Evolutionary conservation across 2,329 filamentous ascomycete genomes (phyloP), one percentile per base, ranked within the genome.

Genomic region (Talaromyces sp.): DNA sequence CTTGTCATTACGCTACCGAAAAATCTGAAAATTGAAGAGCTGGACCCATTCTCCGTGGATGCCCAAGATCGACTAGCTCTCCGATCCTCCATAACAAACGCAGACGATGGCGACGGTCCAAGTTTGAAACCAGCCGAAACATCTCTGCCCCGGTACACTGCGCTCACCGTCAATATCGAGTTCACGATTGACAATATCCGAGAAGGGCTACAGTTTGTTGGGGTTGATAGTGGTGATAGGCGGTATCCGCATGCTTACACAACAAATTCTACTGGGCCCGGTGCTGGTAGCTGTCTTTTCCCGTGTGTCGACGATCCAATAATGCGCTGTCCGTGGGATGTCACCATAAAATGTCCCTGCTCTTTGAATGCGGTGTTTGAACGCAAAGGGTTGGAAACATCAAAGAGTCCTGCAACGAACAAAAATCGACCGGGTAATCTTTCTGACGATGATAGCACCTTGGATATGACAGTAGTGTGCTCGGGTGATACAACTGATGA

Each of bases 161-260:
- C 86, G n/a, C 71, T 91, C 56, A 83, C 80, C 55, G 73, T 91
- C 50, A 82, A 84, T 54, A 89, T 97, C 62, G 90, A 95, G 37
- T 99, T 96, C 71, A 81, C 83, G 23, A 86, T 91, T 37, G 86
- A 86, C 58, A 86, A 86, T 68, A 88, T 93, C 58, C 84, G 91
- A 52, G 95, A 99, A 73, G 93, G 92, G 23, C 76, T 98, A 63
- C 93, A 97, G 65, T 99, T 97, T 76, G 91, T 96, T 16, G 93
- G 95, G 3, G 84, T 95, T 40, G 87, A 92, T 50, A 87, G 88
- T 62, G 85, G 88, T 58, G 93, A 97, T 73, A 82, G 82, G 62
- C 86, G 93, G 65, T 99, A 93, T 74, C 92, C 95, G 0, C 93
- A 99, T 78, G 88, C 91, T 56, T 99, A 96, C 75, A 96, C 93